Percentiles rank a stretch among this genome's conserved stretches.
Conservation (phyloP, 2,329 filamentous ascomycete species). For the Fusarium sp. region DNA sequence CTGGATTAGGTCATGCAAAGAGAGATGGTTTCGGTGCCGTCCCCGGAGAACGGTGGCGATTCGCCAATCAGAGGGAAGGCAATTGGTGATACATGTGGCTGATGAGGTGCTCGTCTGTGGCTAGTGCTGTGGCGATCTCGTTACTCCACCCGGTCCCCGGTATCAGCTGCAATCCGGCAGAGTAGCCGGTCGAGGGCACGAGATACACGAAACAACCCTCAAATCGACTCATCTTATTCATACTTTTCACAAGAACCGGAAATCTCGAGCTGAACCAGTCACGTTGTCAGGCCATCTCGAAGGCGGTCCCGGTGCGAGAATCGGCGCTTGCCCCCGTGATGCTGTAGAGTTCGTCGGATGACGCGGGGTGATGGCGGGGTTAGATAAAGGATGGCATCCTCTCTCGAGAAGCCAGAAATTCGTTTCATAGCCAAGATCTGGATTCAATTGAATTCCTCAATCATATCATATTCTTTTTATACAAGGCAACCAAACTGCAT, state of each 20-base stretch:
- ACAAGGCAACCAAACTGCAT: not conserved
- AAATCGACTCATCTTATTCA: not conserved
- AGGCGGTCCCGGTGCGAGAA: slow-evolving; percentile 16
- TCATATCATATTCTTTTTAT: not conserved
- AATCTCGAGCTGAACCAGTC: not conserved
- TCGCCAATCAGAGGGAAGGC: slow-evolving; percentile 35
- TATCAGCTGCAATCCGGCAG: not conserved
- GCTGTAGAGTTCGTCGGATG: slow-evolving; percentile 30
- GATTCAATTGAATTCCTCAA: not conserved
- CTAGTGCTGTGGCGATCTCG: slow-evolving; percentile 6
- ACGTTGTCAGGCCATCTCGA: slow-evolving; percentile 24
- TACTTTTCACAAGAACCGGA: not conserved
- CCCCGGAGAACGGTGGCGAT: slow-evolving; percentile 33
- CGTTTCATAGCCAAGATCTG: not conserved
- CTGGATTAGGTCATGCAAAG: slow-evolving; percentile 42
- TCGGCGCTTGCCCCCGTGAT: slow-evolving; percentile 22
- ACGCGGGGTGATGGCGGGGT: slow-evolving; percentile 42
- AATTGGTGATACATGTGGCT: slow-evolving; percentile 25
- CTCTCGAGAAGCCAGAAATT: not conserved
- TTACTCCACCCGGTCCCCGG: slow-evolving; percentile 12
- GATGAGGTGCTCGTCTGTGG: not conserved
- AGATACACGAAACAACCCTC: slow-evolving; percentile 2
- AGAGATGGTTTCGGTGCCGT: slow-evolving; percentile 31
- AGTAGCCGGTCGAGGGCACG: slow-evolving; percentile 20
- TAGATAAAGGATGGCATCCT: not conserved